Conservation (phyloP, 768 basidiomycete species). For the Trametes sanguinea region DNA sequence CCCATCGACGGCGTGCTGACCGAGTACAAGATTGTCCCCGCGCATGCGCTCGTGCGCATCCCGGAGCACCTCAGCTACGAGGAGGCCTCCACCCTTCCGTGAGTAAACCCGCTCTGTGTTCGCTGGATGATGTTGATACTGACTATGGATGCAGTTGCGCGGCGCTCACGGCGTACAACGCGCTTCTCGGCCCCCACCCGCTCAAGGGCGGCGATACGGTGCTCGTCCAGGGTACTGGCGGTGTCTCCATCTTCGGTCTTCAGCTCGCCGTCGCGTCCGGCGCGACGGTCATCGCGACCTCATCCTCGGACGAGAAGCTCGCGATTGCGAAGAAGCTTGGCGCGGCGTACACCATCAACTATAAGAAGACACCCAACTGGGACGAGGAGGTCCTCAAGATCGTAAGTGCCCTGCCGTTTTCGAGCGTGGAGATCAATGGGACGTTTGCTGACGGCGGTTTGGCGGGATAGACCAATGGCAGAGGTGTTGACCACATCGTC, state of each 20-base stretch:
- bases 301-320: slow-evolving; percentile 66
- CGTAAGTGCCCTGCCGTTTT: slow-evolving; percentile 32
- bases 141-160: slow-evolving; percentile 44
- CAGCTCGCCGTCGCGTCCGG: slow-evolving; percentile 66
- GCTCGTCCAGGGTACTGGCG: slow-evolving; percentile 57
- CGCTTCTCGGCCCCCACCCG: slow-evolving; percentile 49
- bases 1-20: slow-evolving; percentile 50
- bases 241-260: slow-evolving; percentile 57
- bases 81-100: slow-evolving; percentile 68
- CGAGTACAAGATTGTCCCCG: slow-evolving; percentile 32
- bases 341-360: slow-evolving; percentile 60
- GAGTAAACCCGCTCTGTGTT: slow-evolving; percentile 20
- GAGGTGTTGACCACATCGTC: slow-evolving; percentile 40
- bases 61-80: slow-evolving; percentile 61
- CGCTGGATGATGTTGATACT: not conserved
- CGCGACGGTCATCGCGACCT: slow-evolving; percentile 65
- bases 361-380: slow-evolving; percentile 59
- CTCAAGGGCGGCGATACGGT: slow-evolving; percentile 62
- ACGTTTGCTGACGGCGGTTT: not conserved
- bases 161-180: slow-evolving; percentile 66
- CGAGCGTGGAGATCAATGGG: not conserved
- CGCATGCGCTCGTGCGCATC: slow-evolving; percentile 45
- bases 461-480: slow-evolving; percentile 30
- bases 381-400: slow-evolving; percentile 51
- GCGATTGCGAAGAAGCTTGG: slow-evolving; percentile 53